Evolutionary conservation across 1,284 basidiomycete species (phyloP), one percentile per base, ranked within the genome.

Genomic region (Ustilago loliicola): DNA sequence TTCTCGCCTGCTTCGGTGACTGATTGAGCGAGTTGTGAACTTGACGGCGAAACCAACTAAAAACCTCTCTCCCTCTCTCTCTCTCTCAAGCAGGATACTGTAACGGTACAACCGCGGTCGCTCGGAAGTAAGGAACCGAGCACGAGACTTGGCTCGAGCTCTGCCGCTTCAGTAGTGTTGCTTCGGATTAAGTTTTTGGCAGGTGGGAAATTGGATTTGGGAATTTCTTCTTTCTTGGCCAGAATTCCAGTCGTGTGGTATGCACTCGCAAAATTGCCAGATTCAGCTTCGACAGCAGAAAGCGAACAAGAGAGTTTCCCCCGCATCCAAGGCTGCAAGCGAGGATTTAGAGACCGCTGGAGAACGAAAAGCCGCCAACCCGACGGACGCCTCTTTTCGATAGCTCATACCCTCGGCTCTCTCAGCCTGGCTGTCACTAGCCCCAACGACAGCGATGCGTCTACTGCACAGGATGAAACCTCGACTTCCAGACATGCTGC

Each of bases 171-270:
- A 15, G n/a, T n/a, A n/a, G n/a, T 13, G 52, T 13, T n/a, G 23
- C 48, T 15, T 51, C 48, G 9, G 40, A 42, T 42, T 42, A 42
- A 42, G 52, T 57, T 57, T 47, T 25, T 8, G 15, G 27, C 8
- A 17, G 40, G 13, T 25, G 51, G 25, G 51, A 50, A 50, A 52
- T 40, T 34, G 23, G 23, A 23, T 45, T 45, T 30, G 25, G 36
- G 15, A 48, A 21, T 34, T 27, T 40, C 13, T 30, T 38, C 32
- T 7, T 58, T 19, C 58, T n/a, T 29, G 42, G 27, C 30, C 32
- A 30, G 36, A 38, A 52, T 61, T 61, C 59, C 59, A 61, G 61
- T 62, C 52, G 61, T 62, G 61, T 63, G 61, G 61, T 42, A 56
- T 54, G 60, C 48, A 15, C 8, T 10, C 45, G 45, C 10, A 48